phyloP scores from a whole-genome alignment of 768 basidiomycete genomes.

The Boletus subparvulus region DNA sequence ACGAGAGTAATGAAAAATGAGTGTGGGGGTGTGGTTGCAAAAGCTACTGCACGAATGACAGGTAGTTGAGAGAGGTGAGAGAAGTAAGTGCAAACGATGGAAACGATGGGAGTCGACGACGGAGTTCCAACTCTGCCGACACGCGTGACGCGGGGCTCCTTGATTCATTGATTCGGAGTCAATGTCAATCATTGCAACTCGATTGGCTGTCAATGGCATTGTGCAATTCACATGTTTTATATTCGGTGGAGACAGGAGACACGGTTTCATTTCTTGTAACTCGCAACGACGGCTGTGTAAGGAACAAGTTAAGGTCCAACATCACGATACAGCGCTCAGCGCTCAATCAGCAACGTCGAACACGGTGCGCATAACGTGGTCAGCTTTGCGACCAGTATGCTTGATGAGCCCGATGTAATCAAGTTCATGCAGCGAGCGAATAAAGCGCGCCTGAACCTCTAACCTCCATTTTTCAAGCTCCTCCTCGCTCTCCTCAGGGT shows the following conservation, averaged over 20 bases:
- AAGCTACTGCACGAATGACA: background rate
- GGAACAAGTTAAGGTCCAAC: constrained; percentile 5
- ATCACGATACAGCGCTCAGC: constrained; percentile 16
- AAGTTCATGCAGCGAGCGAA: constrained; percentile 77
- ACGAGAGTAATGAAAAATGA: constrained; percentile 24
- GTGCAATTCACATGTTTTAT: constrained; percentile 1
- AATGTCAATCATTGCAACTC: background rate
- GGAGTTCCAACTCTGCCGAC: constrained; percentile 32
- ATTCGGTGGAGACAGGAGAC: background rate
- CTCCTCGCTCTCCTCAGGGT: constrained; percentile 30
- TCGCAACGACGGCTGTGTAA: background rate
- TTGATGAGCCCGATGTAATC: constrained; percentile 80
- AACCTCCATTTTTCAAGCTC: constrained; percentile 53
- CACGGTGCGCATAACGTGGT: constrained; percentile 69
- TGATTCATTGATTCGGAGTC: no score
- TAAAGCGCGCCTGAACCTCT: constrained; percentile 75
- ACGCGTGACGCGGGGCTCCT: no score
- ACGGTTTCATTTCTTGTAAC: background rate
- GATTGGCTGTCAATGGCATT: background rate
- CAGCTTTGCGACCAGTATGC: constrained; percentile 74
- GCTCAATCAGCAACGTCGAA: constrained; percentile 45
- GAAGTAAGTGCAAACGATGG: background rate
- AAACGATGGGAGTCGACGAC: constrained; percentile 20
- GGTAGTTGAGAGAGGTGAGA: background rate
- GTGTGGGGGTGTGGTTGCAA: constrained; percentile 18